Conservation (phyloP, 2,329 filamentous ascomycete species). For the Verticillium dahliae region DNA sequence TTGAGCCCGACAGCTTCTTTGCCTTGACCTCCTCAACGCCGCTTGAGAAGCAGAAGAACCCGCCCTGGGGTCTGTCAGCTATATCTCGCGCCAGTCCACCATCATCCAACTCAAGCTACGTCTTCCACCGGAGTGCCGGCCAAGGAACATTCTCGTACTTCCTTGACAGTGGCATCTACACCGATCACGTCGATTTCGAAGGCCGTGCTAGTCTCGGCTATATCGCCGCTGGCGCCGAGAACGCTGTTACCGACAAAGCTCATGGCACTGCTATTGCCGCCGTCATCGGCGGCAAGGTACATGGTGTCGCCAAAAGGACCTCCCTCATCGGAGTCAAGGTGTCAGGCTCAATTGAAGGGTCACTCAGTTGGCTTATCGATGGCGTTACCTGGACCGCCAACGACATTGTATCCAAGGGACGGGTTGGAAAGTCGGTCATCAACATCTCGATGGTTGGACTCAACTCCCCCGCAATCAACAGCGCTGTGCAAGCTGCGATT, state of each 20-base stretch:
- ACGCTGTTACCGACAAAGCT: conserved; percentile 22
- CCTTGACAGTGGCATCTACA: conserved; percentile 18
- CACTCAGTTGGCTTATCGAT: conserved; percentile 13
- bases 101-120: conserved; percentile 19
- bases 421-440: conserved; percentile 36
- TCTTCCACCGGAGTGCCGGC: conserved; percentile 14
- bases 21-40: background rate
- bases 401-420: conserved; percentile 32
- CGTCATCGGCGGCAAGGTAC: conserved; percentile 33
- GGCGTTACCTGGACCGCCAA: conserved; percentile 33
- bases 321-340: conserved; percentile 37
- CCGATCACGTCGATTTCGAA: conserved; percentile 27
- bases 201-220: conserved; percentile 31
- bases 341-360: conserved; percentile 16
- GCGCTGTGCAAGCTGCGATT: conserved; percentile 37
- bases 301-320: conserved; percentile 37
- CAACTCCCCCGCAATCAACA: conserved; percentile 39
- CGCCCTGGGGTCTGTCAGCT: conserved; percentile 35
- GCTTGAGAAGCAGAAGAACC: conserved; percentile 7
- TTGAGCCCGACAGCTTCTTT: background rate
- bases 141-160: conserved; percentile 17
- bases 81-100: conserved; percentile 24
- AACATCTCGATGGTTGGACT: conserved; percentile 48
- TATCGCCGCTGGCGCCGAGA: conserved; percentile 13
- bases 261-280: conserved; percentile 41